Evolutionary conservation across 2,329 filamentous ascomycete genomes (phyloP).

Genomic region (Botryosphaeria dothidea): DNA sequence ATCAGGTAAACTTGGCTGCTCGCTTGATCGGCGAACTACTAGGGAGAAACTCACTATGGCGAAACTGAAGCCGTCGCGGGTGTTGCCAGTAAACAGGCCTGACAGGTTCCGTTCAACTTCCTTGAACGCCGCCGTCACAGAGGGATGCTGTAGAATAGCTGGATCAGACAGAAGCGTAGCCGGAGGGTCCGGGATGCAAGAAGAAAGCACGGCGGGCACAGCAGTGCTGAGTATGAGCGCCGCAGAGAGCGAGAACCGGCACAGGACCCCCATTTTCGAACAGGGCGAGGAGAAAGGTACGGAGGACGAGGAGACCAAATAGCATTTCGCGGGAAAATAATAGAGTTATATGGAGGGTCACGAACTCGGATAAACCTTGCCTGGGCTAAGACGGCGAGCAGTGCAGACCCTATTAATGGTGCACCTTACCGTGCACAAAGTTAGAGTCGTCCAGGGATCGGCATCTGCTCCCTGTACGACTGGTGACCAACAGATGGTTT

Average conservation of each 20-base stretch:
- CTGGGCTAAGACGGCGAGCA: background rate
- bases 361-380: background rate
- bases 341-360: background rate
- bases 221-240: background rate
- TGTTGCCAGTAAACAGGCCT: conserved; percentile 25
- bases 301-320: background rate
- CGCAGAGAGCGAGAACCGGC: background rate
- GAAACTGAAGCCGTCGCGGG: conserved; percentile 33
- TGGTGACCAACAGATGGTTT: background rate
- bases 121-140: conserved; percentile 29
- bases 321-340: background rate
- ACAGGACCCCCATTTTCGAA: background rate
- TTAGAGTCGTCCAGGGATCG: background rate
- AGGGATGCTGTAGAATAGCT: conserved; percentile 25
- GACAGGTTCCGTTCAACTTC: conserved; percentile 25
- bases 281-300: background rate
- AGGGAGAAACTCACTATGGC: conserved; percentile 28
- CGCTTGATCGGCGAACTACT: background rate
- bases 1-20: no score
- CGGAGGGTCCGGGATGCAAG: conserved; percentile 32
- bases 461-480: background rate
- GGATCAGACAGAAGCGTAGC: conserved; percentile 25
- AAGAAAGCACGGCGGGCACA: conserved; percentile 1
- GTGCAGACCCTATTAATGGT: no score
- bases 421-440: background rate